These are phyloP conservation scores for Malus sylvestris DNA, from an alignment of 306 rosid species.

Conservation along the genomic window DNA sequence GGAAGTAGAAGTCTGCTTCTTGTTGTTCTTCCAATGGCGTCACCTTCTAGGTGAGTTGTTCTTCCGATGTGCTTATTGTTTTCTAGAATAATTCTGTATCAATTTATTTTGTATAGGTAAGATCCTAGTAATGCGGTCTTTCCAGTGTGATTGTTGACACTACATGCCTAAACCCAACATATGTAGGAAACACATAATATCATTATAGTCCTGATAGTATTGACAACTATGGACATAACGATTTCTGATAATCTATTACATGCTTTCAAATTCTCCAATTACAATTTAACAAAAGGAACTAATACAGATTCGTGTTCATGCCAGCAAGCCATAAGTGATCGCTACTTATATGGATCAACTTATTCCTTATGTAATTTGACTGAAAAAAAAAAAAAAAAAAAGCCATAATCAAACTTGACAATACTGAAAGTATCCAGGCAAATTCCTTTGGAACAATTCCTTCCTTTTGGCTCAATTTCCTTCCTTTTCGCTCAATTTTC, in stretches of 20 bases:
- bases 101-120: no score
- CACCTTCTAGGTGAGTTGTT: no score
- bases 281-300: background rate
- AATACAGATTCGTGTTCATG: background rate
- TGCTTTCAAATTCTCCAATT: slow-evolving; percentile 12
- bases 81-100: no score
- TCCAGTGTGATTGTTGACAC: no score
- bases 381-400: no score
- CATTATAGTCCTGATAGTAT: background rate
- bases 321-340: slow-evolving; percentile 11
- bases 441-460: background rate
- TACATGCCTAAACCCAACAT: no score
- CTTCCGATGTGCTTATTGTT: no score
- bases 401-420: background rate
- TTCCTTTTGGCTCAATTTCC: slow-evolving; percentile 10
- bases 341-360: background rate
- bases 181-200: no score
- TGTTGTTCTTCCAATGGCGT: no score
- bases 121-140: no score
- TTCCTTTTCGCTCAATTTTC: slow-evolving; percentile 10
- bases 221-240: background rate
- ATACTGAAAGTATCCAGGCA: slow-evolving; percentile 3
- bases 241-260: background rate
- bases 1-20: no score
- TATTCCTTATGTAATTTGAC: background rate